Conservation (phyloP, 306 rosid genomes). For the Biancaea sappan region DNA sequence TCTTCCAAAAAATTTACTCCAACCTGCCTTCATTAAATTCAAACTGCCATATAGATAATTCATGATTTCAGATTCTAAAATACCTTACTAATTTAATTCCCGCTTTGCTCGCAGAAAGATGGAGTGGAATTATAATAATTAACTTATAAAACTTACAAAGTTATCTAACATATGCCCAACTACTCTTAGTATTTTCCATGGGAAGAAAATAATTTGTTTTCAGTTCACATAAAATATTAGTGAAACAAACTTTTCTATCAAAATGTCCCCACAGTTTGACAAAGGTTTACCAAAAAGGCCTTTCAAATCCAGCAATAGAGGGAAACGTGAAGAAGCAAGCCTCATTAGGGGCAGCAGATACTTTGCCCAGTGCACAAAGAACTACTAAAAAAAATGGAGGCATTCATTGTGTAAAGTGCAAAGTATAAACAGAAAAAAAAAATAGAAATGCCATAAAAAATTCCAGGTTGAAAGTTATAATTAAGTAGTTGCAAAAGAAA, state of each 20-base stretch:
- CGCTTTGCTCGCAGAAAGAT: not conserved
- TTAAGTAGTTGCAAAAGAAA: not conserved
- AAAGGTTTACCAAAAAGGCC: not conserved
- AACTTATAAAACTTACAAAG: not conserved
- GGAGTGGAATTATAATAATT: not conserved
- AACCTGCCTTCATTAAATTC: not conserved
- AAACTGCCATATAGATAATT: not conserved
- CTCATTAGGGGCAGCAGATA: not conserved
- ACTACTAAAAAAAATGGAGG: not conserved
- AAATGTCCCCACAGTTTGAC: not conserved
- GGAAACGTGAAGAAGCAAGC: not conserved
- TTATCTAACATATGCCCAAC: not conserved
- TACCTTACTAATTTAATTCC: not conserved
- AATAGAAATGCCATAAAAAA: not conserved
- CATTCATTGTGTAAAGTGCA: not conserved
- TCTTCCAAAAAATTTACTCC: not conserved
- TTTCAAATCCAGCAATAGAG: not conserved
- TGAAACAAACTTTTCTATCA: not conserved
- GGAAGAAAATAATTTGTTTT: not conserved
- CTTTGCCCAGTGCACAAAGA: not conserved
- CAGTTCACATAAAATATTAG: not conserved
- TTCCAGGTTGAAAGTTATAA: not conserved
- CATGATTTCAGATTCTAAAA: not conserved
- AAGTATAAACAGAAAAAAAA: not conserved
- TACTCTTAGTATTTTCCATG: not conserved